A percentile compares a stretch with the other conserved stretches of the same genome.
Conservation (phyloP, 805 yeast species). For the Spathaspora passalidarum region DNA sequence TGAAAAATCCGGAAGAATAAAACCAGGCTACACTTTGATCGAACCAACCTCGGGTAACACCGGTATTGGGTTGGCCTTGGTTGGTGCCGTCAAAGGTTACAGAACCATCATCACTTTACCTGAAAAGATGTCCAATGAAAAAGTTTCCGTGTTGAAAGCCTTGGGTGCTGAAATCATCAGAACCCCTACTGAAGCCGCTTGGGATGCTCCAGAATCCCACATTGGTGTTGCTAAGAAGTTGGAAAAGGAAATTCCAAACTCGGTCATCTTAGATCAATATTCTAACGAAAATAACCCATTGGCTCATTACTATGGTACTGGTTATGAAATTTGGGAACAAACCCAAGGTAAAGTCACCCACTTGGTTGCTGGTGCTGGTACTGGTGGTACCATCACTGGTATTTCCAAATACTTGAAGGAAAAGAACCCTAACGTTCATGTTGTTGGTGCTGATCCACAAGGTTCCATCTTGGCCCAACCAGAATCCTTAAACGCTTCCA, state of each 20-base stretch:
- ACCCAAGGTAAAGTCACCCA: conserved; percentile 68
- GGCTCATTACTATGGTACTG: conserved; percentile 84
- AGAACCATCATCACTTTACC: conserved; percentile 85
- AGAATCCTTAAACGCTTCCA: conserved; percentile 59
- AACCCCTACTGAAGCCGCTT: conserved; percentile 90
- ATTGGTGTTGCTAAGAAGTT: conserved; percentile 82
- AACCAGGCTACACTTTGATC: conserved; percentile 81
- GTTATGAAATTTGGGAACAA: conserved; percentile 82
- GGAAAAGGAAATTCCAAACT: conserved; percentile 80
- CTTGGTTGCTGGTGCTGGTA: conserved; percentile 89
- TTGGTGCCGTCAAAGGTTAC: conserved; percentile 85
- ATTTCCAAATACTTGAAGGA: conserved; percentile 76
- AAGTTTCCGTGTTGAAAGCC: conserved; percentile 83
- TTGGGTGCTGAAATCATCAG: conserved; percentile 88
- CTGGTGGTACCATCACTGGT: conserved; percentile 97
- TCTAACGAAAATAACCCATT: conserved; percentile 73
- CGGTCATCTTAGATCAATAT: conserved; percentile 83
- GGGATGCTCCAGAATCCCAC: conserved; percentile 90
- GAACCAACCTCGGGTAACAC: conserved; percentile 93
- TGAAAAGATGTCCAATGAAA: conserved; percentile 89
- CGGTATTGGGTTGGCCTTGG: conserved; percentile 84
- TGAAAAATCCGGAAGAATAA: conserved; percentile 70
- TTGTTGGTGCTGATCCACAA: conserved; percentile 81
- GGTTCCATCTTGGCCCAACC: conserved; percentile 86
- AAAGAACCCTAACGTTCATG: conserved; percentile 56